These are phyloP conservation scores for Peronospora belbahrii DNA, from an alignment of 352 stramenopile genomes.

Conservation along the genomic window DNA sequence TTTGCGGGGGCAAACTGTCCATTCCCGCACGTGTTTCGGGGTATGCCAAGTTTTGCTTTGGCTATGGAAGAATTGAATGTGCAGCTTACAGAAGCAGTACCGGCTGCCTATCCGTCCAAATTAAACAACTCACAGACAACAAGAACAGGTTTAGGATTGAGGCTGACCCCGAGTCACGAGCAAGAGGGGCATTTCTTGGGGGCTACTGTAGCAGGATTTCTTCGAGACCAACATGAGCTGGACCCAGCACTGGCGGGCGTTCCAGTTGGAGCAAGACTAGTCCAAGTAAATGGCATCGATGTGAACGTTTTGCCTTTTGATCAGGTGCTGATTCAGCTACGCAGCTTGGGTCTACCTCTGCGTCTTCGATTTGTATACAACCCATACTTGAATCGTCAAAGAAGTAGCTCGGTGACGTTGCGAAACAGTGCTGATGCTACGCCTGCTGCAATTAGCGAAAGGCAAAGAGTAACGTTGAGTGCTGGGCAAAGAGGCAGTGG, in stretches of 20 bases:
- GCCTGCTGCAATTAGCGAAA: conserved; percentile 1
- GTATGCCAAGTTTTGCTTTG: conserved; percentile 65
- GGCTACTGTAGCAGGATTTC: conserved; percentile 61
- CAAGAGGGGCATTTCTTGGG: conserved; percentile 54
- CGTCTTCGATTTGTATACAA: conserved; percentile 64
- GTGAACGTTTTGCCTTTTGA: conserved; percentile 55
- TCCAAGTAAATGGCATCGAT: conserved; percentile 68
- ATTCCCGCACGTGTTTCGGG: conserved; percentile 59
- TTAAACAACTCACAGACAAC: conserved; percentile 53
- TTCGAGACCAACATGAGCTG: conserved; percentile 46
- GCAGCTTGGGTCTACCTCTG: conserved; percentile 39
- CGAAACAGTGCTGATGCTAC: conserved; percentile 7
- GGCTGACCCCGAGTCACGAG: conserved; percentile 51
- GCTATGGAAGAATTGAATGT: conserved; percentile 68
- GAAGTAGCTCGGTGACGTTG: conserved; percentile 4
- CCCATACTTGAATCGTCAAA: conserved; percentile 34
- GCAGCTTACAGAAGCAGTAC: conserved; percentile 33
- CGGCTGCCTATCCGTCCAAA: conserved; percentile 56
- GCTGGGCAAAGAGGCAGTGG: conserved; percentile 12
- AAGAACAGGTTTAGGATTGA: conserved; percentile 43
- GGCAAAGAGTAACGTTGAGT: conserved; percentile 6
- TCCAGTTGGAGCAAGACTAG: conserved; percentile 51
- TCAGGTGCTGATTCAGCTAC: conserved; percentile 47
- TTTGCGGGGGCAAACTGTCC: conserved; percentile 65
- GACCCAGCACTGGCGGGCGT: conserved; percentile 53